A percentile compares a stretch with the other conserved stretches of the same genome.
Conservation (phyloP, 345 rosid species). For the Camelina neglecta region DNA sequence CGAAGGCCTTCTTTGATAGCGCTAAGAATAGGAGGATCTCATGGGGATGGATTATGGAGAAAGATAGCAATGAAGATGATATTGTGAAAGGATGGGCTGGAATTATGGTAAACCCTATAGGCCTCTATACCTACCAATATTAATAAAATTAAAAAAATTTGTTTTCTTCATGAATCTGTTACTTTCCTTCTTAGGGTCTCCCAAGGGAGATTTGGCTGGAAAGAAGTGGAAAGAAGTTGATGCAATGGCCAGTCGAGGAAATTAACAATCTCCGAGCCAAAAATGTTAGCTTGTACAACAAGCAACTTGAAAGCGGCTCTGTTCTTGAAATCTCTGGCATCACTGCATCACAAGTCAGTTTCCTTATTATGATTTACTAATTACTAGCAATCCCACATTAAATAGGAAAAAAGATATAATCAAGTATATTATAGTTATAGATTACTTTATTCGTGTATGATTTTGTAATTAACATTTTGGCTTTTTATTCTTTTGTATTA, state of each 20-base stretch:
- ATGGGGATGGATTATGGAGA: conserved; percentile 66
- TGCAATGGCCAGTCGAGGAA: conserved; percentile 76
- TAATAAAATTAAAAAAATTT: no score
- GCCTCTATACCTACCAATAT: no score
- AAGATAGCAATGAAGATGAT: conserved; percentile 56
- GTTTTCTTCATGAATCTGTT: neutral
- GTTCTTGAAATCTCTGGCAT: conserved; percentile 53
- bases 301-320: conserved; percentile 44
- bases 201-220: conserved; percentile 65
- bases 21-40: conserved; percentile 58
- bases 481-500: no score
- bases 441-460: no score
- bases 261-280: conserved; percentile 46
- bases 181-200: conserved; percentile 44
- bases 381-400: no score
- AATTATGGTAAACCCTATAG: conserved; percentile 49
- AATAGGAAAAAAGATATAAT: no score
- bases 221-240: conserved; percentile 55
- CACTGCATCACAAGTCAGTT: conserved; percentile 53
- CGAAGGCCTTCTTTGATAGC: conserved; percentile 66
- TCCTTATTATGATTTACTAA: neutral
- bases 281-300: conserved; percentile 35
- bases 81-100: conserved; percentile 71
- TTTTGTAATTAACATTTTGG: no score
- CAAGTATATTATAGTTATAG: no score